phyloP scores from a whole-genome alignment of 2,329 filamentous ascomycete species.

The Verticillium zaregamsianum region DNA sequence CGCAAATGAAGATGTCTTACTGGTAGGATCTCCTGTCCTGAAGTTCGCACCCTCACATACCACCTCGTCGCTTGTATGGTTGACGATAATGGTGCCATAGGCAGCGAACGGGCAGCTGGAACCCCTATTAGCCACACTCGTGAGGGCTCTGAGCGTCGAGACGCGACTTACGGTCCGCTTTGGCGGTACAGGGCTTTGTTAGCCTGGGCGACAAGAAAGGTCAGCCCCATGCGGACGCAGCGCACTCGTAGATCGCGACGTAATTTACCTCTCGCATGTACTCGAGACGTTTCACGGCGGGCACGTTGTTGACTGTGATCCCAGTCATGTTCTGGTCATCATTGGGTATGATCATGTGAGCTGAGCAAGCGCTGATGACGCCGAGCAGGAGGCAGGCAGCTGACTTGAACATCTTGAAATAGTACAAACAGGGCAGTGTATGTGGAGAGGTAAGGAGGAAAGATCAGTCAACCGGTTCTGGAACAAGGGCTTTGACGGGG shows the following conservation, averaged over 20 bases:
- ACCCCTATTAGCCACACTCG: background rate
- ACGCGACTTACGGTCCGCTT: slow-evolving; percentile 4
- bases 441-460: background rate
- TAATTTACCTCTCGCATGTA: slow-evolving; percentile 5
- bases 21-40: slow-evolving; percentile 8
- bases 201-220: background rate
- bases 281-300: slow-evolving; percentile 5
- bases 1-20: background rate
- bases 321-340: slow-evolving; percentile 10
- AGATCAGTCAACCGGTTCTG: background rate
- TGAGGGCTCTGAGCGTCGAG: too few relatives aligned
- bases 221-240: background rate
- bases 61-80: slow-evolving; percentile 36
- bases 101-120: slow-evolving; percentile 43
- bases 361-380: background rate
- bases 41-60: slow-evolving; percentile 8
- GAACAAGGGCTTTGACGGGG: too few relatives aligned
- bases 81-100: slow-evolving; percentile 51
- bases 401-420: background rate
- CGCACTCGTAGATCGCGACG: background rate
- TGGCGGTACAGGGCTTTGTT: slow-evolving; percentile 7
- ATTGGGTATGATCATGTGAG: slow-evolving; percentile 4
- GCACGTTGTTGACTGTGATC: slow-evolving; percentile 6
- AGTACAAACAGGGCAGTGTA: background rate
- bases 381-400: background rate